Evolutionary conservation across 441 rosid species (phyloP).

Genomic region (Kokia cookei): DNA sequence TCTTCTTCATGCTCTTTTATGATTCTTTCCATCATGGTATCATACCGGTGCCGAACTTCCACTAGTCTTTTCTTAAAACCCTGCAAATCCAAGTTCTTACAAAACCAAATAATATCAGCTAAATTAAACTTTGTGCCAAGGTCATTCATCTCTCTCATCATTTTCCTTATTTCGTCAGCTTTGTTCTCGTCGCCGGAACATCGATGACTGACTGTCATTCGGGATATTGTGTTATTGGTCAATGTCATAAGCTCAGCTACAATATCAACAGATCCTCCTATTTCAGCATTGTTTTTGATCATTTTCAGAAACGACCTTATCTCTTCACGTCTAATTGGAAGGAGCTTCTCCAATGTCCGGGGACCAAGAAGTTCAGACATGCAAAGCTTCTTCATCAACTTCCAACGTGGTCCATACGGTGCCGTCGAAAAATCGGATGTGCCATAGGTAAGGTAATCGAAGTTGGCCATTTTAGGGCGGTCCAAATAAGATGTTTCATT

Average conservation of each 20-base stretch:
- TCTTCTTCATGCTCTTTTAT: slow-evolving; percentile 44
- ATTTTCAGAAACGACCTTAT: slow-evolving; percentile 23
- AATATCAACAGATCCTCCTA: slow-evolving; percentile 32
- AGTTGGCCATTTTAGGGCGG: slow-evolving; percentile 47
- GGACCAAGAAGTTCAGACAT: slow-evolving; percentile 56
- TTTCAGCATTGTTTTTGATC: slow-evolving; percentile 32
- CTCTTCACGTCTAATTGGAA: slow-evolving; percentile 43
- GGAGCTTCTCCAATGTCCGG: slow-evolving; percentile 37
- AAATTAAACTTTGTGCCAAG: slow-evolving; percentile 50
- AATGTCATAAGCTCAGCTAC: slow-evolving; percentile 48
- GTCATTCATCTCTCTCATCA: slow-evolving; percentile 48
- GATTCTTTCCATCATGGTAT: slow-evolving; percentile 48
- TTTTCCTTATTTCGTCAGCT: slow-evolving; percentile 41
- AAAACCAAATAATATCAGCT: slow-evolving; percentile 62
- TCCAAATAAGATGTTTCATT: slow-evolving; percentile 46
- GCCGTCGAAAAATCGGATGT: slow-evolving; percentile 56
- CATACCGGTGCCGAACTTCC: slow-evolving; percentile 46
- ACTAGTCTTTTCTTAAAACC: slow-evolving; percentile 48
- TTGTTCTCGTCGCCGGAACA: slow-evolving; percentile 28
- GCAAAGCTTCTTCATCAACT: slow-evolving; percentile 69
- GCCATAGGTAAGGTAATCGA: slow-evolving; percentile 67
- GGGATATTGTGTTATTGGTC: slow-evolving; percentile 46
- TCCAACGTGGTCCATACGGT: slow-evolving; percentile 61
- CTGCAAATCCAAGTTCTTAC: slow-evolving; percentile 49
- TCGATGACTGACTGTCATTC: slow-evolving; percentile 44